A percentile compares a stretch with the other conserved stretches of the same genome.
These are phyloP conservation scores for Podospora fimiseda DNA, from an alignment of 495 filamentous ascomycete genomes.

Conservation along the genomic window DNA sequence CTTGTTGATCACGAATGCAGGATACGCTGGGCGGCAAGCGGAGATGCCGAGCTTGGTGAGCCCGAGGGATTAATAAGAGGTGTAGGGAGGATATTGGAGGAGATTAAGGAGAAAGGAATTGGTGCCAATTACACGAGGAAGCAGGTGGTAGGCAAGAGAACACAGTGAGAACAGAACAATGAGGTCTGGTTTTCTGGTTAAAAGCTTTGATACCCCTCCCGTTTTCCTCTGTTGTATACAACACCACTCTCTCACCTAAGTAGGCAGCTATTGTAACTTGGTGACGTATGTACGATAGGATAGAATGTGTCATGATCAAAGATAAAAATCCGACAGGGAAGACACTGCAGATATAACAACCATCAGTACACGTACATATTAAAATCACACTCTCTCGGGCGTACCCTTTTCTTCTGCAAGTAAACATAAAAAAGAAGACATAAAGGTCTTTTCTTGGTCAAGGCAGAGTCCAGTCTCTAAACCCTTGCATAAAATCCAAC, in stretches of 20 bases:
- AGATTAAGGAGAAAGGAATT: conserved; percentile 35
- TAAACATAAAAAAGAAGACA: too few relatives aligned
- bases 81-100: conserved; percentile 59
- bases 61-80: conserved; percentile 63
- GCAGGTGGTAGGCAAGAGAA: neutral
- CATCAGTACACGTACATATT: too few relatives aligned
- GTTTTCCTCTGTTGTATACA: neutral
- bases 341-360: too few relatives aligned
- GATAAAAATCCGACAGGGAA: too few relatives aligned
- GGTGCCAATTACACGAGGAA: conserved; percentile 13
- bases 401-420: too few relatives aligned
- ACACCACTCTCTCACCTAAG: neutral
- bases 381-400: too few relatives aligned
- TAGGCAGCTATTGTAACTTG: too few relatives aligned
- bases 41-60: conserved; percentile 63
- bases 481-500: too few relatives aligned
- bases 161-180: neutral
- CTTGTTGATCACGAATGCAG: conserved; percentile 78
- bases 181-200: neutral
- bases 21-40: conserved; percentile 94
- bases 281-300: too few relatives aligned
- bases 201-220: conserved; percentile 12
- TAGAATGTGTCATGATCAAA: neutral
- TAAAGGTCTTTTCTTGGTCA: too few relatives aligned
- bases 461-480: too few relatives aligned